Base-by-base conservation (phyloP, 805 yeast species). In the Candida ulmi region DNA sequence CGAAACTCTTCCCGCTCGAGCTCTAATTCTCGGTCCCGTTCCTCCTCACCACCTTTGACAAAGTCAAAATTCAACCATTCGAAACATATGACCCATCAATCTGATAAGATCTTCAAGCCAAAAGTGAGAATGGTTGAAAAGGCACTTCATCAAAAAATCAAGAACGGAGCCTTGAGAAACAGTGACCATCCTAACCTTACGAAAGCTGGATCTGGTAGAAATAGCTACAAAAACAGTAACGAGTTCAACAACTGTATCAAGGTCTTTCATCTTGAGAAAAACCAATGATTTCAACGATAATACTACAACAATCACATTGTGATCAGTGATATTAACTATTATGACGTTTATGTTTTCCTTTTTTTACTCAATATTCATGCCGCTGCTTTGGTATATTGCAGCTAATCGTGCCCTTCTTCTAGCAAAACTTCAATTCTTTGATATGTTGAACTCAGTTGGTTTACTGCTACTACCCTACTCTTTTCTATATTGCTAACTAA, bases 221-320 rank as follows among this genome's bases (percentile, higher is more conserved):
- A 31, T 11, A 28, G 31, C 11, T 31, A 31, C 13, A 31, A 31
- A 13, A 31, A 31, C 11, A 31, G 21, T n/a, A 31, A 31, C 13
- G 34, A 31, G 25, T 31, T 31, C 17, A 31, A 31, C 17, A 31
- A 21, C 13, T 31, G 34, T 31, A 31, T 31, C 17, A 31, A 31
- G 25, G 34, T 31, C 7, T 31, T 31, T 13, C 34, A 31, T 31
- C 13, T 31, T 5, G 34, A 31, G 12, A 31, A 17, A 21, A 19
- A 18, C n/a, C 17, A n/a, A 5, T 28, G 31, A 28, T 21, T 21
- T 6, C 6, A 7, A 9, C 9, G 9, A 6, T 21, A 6, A 21
- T 21, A 21, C 24, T 9, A n/a, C n/a, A n/a, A n/a, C n/a, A n/a
- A n/a, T n/a, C n/a, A n/a, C n/a, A n/a, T n/a, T n/a, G n/a, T n/a